Evolutionary conservation across 345 rosid genomes (phyloP), one percentile per base, ranked within the genome.

Genomic region (Populus nigra): DNA sequence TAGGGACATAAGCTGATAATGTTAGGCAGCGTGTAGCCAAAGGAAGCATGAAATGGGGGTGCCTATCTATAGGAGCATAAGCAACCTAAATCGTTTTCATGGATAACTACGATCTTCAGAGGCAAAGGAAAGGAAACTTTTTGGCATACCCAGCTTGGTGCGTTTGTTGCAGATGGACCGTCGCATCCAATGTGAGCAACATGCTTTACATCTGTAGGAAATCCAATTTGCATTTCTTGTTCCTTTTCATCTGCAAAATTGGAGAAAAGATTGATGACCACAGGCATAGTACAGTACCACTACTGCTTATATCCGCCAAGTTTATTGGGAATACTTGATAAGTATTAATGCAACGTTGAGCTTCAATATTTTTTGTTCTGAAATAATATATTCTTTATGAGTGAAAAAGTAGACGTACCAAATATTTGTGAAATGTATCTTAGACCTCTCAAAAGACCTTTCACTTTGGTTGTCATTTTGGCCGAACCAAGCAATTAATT

Each of bases 181-280:
- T 90, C 93, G 79, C 85, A 78, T 76, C 94, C 98, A 31, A 93
- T 86, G 75, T 93, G 96, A 25, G 96, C 91, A 8, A 93, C 86
- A 79, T 91, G 98, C 77, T 90, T 91, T 70, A 93, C 98, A 85
- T 93, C 92, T 47, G 91, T 93, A 20, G 98, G 96, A 31, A 80
- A 71, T 50, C 94, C 98, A 53, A 93, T 93, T 72, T 90, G 82
- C 71, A 91, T 78, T 33, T 86, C 91, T 41, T 71, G 78, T 75
- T 91, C 96, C 72, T 91, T 87, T 29, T 79, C 89, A 13, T 83
- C 90, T 87, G 86, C 86, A 65, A 35, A 73, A 76, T 50, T 25
- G 69, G 25, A 31, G 31, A 41, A n/a, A 27, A 36, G 25, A 1
- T n/a, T 59, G 63, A 10, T 10, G 63, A n/a, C 6, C 23, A 3